phyloP scores from a whole-genome alignment of 1,284 basidiomycete genomes.

The Malassezia pachydermatis region DNA sequence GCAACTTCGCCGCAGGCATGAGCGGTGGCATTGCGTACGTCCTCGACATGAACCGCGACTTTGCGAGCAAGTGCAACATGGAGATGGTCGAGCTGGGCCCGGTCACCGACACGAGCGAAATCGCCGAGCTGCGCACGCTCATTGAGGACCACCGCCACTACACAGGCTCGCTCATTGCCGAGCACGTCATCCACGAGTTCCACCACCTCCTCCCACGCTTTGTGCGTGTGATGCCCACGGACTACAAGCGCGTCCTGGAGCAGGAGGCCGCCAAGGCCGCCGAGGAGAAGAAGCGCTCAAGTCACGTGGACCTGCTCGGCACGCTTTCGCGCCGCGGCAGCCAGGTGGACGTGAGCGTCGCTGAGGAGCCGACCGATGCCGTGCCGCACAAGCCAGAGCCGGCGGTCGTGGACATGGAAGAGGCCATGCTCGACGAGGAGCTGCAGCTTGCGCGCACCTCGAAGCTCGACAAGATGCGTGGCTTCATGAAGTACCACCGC shows the following conservation, averaged over 20 bases:
- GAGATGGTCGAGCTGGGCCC: slow-evolving; percentile 43
- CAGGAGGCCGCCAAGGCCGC: slow-evolving; percentile 45
- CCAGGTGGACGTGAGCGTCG: slow-evolving; percentile 34
- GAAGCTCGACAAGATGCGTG: slow-evolving; percentile 45
- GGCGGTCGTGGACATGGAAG: slow-evolving; percentile 38
- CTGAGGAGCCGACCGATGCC: slow-evolving; percentile 23
- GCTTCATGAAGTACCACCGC: slow-evolving; percentile 47
- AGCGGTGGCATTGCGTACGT: slow-evolving; percentile 41
- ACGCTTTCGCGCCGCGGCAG: slow-evolving; percentile 40
- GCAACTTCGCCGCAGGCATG: slow-evolving; percentile 41
- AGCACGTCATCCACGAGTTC: slow-evolving; percentile 42
- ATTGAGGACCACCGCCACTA: slow-evolving; percentile 46
- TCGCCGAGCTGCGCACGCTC: slow-evolving; percentile 45
- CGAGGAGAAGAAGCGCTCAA: slow-evolving; percentile 44
- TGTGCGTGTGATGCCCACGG: slow-evolving; percentile 41
- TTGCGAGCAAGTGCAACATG: slow-evolving; percentile 37
- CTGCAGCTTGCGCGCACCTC: slow-evolving; percentile 32
- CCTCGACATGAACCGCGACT: slow-evolving; percentile 44
- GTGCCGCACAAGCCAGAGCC: slow-evolving; percentile 32
- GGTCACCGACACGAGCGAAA: slow-evolving; percentile 39
- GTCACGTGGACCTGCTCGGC: slow-evolving; percentile 44
- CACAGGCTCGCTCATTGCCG: slow-evolving; percentile 40
- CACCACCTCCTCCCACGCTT: slow-evolving; percentile 43
- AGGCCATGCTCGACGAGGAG: slow-evolving; percentile 45
- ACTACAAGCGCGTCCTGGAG: slow-evolving; percentile 46